Evolutionary conservation across 106 monocot genomes (phyloP), one percentile per base, ranked within the genome.

Genomic region (Chionographis japonica): DNA sequence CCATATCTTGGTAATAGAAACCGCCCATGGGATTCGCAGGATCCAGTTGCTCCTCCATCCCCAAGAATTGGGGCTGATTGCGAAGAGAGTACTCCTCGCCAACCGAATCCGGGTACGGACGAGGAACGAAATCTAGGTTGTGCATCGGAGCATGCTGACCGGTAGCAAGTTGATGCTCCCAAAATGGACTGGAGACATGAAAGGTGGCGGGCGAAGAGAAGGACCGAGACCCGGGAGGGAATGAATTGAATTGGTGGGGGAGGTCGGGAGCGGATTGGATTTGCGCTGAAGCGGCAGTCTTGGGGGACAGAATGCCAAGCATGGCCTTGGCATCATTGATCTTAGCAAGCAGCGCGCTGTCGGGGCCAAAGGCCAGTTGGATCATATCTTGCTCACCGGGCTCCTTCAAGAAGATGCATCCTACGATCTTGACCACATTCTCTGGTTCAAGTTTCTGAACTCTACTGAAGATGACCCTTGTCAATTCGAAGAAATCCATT

Each of bases 401-500:
- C 14, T 83, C 71, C 16, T 63, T 83, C 4, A 90, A 42, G 18
- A 90, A 58, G 17, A 94, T 68, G 59, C 74, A 83, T 6, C 87
- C 94, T 15, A 85, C 43, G 46, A 85, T 85, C 74, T 83, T 87
- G 2, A 70, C 52, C 9, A 74, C 81, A 62, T 78, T 75, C 9
- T 80, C 80, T 16, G 85, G 85, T 19, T 94, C 90, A 8, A 81
- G 38, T 13, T 75, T 75, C 49, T 74, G 80, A 38, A 87, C 69
- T 69, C 80, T 69, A 55, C 38, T 68, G n/a, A 77, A 58, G 4
- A 86, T 56, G n/a, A 93, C 68, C 72, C 74, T 93, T 53, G 71
- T 77, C 2, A 75, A 66, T 17, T 89, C 81, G 3, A 84, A 60
- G 40, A 89, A 65, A 41, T 84, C 89, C 83, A 89, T 86, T 20